Evolutionary conservation across 176 grass and related monocot genomes (phyloP).

Genomic region (Microstegium vimineum): DNA sequence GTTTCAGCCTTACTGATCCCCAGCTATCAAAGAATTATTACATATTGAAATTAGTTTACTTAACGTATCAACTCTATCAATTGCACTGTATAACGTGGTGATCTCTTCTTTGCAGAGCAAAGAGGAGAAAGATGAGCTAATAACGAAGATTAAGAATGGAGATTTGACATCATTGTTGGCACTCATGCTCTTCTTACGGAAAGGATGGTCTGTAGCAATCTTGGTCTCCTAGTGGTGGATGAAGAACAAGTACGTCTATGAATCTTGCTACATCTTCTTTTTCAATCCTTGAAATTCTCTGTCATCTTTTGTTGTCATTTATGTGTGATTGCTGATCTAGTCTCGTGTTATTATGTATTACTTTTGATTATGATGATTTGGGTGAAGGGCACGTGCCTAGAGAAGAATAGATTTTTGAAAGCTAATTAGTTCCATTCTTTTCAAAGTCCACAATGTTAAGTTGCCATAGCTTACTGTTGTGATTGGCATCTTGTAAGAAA

Average conservation of each 20-base stretch:
- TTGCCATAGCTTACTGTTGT: background rate
- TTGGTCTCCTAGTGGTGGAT: constrained; percentile 93
- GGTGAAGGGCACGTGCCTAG: background rate
- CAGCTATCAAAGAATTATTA: background rate
- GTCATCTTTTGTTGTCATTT: constrained; percentile 16
- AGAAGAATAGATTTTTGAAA: background rate
- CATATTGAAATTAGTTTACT: background rate
- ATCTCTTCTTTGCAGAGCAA: constrained; percentile 57
- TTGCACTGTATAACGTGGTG: constrained; percentile 11
- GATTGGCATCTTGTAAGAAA: background rate
- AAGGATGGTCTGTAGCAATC: constrained; percentile 72
- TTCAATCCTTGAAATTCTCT: background rate
- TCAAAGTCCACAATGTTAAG: background rate
- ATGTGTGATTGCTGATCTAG: constrained; percentile 3
- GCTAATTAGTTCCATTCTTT: background rate
- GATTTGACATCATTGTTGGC: constrained; percentile 80
- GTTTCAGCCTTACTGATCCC: background rate
- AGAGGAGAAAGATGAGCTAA: constrained; percentile 65
- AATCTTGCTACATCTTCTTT: background rate
- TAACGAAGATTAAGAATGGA: constrained; percentile 68
- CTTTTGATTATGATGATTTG: constrained; percentile 3
- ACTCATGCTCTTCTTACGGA: constrained; percentile 92
- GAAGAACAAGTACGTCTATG: constrained; percentile 69
- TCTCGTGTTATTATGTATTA: background rate
- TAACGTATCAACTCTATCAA: background rate